Base-by-base conservation (phyloP, 2,329 filamentous ascomycete genomes). In the Aspergillus aculeatinus region DNA sequence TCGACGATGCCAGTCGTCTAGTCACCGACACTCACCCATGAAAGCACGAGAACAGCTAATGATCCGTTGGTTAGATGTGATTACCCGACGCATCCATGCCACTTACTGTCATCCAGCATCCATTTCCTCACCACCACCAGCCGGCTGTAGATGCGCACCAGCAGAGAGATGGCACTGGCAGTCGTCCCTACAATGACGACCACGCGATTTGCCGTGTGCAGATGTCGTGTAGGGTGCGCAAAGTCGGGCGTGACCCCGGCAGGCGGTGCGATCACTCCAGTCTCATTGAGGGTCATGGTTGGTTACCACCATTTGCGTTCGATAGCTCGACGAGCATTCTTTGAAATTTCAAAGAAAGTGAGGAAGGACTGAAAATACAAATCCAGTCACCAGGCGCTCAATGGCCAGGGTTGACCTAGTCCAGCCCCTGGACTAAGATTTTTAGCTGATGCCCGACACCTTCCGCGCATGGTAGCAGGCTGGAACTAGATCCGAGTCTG, bases 91-190 rank as follows among this genome's bases (percentile, higher is more conserved):
- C 16, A 21, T 11, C n/a, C 10, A 52, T 25, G 21, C 10, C 29
- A 48, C 53, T 55, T 23, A 55, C 53, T 19, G 23, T 55, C 53
- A 55, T 55, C 53, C n/a, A 55, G 42, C 27, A 48, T 31, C 53
- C 53, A 55, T 23, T 48, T 48, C 53, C 44, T 27, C 42, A 55
- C 42, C 31, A 55, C 35, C 25, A 48, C 42, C 42, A 55, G 7
- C 16, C 53, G 29, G n/a, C 42, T 55, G 21, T 55, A 55, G 19
- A 47, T 35, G 12, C 42, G 47, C 42, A 55, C 44, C 42, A 55
- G 14, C 5, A 55, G 31, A 48, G 42, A 33, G 7, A 55, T 23
- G n/a, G 53, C 6, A 33, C 53, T 55, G 19, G 33, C 19, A 4
- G 53, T 48, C 6, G 48, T 29, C 6, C 53, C 53, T 19, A 55